These are phyloP conservation scores for Viola pubescens DNA, from an alignment of 441 rosid species.

Conservation along the genomic window DNA sequence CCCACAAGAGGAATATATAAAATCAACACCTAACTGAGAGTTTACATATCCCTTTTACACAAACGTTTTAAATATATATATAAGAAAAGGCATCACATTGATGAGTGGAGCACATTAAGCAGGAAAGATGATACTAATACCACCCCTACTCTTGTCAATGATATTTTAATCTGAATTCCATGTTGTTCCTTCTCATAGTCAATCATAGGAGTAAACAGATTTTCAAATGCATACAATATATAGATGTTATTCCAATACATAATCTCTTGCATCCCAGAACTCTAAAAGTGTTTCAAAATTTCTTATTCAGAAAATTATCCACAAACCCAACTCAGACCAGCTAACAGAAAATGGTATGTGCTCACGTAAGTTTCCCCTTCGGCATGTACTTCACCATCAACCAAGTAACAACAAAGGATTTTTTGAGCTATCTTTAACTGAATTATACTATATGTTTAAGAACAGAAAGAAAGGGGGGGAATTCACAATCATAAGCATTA, in stretches of 20 bases:
- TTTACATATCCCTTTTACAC: no score
- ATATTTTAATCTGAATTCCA: not conserved
- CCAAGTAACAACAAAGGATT: not conserved
- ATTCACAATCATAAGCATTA: no score
- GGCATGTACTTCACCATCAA: not conserved
- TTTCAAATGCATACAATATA: not conserved
- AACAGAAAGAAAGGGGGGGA: no score
- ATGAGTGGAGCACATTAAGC: not conserved
- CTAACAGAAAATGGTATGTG: not conserved
- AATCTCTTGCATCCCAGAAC: not conserved
- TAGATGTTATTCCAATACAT: not conserved
- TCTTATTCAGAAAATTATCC: no score
- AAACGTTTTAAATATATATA: no score
- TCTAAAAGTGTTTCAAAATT: no score
- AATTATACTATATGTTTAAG: no score
- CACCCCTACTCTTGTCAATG: no score
- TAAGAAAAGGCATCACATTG: not conserved
- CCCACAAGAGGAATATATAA: not conserved
- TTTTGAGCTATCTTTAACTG: no score
- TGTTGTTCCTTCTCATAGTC: not conserved
- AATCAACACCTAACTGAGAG: not conserved
- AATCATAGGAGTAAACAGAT: not conserved
- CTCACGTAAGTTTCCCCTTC: not conserved
- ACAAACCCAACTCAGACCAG: conserved; percentile 1
- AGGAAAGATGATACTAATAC: not conserved